Conservation (phyloP, 2,329 filamentous ascomycete species). For the Nannizziopsis arthrosporioides region DNA sequence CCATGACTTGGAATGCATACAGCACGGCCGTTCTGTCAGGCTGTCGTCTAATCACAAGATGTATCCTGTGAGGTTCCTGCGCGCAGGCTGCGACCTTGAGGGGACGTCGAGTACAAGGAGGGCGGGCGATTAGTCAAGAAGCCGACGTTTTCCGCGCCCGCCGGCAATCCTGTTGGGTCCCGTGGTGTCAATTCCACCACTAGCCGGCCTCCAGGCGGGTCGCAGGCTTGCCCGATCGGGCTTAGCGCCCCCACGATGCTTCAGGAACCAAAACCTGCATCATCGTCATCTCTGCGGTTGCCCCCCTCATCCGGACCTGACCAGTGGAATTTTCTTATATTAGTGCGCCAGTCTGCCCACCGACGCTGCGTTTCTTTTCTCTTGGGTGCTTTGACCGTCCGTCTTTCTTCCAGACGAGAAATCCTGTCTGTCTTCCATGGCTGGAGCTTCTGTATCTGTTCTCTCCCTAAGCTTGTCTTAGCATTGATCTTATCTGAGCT, state of each 20-base stretch:
- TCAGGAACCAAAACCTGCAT: slow-evolving; percentile 2
- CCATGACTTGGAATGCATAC: no score
- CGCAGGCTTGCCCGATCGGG: not conserved
- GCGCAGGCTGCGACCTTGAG: not conserved
- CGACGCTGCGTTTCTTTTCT: not conserved
- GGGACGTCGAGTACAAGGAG: not conserved
- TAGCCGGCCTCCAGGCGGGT: slow-evolving; percentile 4
- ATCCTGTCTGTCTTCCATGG: slow-evolving; percentile 7
- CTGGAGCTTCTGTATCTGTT: slow-evolving; percentile 1
- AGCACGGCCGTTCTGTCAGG: no score
- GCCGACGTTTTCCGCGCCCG: slow-evolving; percentile 7
- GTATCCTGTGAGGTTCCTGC: no score
- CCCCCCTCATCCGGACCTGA: not conserved
- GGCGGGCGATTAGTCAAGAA: not conserved
- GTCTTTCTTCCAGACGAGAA: not conserved
- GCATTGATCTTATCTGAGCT: not conserved
- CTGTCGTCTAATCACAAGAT: no score
- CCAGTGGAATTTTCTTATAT: not conserved
- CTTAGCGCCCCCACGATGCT: not conserved
- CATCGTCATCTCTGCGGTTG: not conserved
- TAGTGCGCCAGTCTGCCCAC: not conserved
- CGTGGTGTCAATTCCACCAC: slow-evolving; percentile 6
- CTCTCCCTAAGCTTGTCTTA: not conserved
- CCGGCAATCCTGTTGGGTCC: slow-evolving; percentile 1
- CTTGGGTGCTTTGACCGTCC: not conserved